phyloP scores from a whole-genome alignment of 768 basidiomycete species.

The Lactarius evosmus region DNA sequence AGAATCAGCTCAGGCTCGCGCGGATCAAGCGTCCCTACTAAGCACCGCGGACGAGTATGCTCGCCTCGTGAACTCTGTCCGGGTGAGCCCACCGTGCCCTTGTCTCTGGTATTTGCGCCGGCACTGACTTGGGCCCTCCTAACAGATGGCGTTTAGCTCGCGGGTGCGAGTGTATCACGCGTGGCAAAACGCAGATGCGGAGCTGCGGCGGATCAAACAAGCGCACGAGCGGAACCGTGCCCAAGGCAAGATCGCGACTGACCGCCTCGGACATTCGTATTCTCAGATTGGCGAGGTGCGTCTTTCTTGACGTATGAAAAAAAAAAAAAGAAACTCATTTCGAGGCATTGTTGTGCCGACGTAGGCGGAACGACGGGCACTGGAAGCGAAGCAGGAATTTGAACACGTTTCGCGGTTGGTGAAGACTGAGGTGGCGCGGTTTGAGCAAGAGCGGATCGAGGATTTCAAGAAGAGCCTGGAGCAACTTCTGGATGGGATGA shows the following conservation, averaged over 20 bases:
- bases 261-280: conserved; percentile 70
- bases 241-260: conserved; percentile 68
- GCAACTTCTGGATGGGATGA: conserved; percentile 84
- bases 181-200: conserved; percentile 79
- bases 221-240: conserved; percentile 78
- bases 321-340: not conserved
- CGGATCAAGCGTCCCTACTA: conserved; percentile 79
- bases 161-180: conserved; percentile 77
- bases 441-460: conserved; percentile 89
- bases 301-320: conserved; percentile 3
- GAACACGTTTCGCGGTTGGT: conserved; percentile 84
- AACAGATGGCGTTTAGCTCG: conserved; percentile 80
- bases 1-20: conserved; percentile 70
- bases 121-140: not conserved
- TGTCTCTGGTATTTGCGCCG: not conserved
- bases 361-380: conserved; percentile 79
- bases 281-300: conserved; percentile 77
- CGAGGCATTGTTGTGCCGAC: too few relatives aligned
- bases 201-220: conserved; percentile 67
- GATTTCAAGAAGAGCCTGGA: conserved; percentile 88
- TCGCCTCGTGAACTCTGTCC: conserved; percentile 82
- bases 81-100: conserved; percentile 47
- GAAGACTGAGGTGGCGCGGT: conserved; percentile 85
- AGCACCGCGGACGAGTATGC: conserved; percentile 91
- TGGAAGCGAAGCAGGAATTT: conserved; percentile 85